Conservation (phyloP, 169 alveolate genomes). For the Plasmodium reichenowi region DNA sequence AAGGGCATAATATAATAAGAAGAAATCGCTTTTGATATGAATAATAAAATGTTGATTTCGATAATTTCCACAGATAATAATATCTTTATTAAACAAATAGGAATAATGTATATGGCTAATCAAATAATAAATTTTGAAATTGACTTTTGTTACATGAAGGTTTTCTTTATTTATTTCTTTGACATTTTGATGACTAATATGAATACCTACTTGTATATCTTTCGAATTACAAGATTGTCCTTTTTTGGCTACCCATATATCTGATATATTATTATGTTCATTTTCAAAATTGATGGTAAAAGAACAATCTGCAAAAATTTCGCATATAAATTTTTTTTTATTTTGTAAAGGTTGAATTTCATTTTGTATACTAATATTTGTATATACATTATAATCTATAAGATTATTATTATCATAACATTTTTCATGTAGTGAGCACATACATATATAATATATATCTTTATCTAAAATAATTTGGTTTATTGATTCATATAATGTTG, state of each 20-base stretch:
- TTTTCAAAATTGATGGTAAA: conserved; percentile 29
- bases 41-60: conserved; percentile 27
- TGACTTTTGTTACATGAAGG: conserved; percentile 1
- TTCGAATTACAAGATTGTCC: conserved; percentile 60
- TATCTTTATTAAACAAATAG: conserved; percentile 39
- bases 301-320: conserved; percentile 30
- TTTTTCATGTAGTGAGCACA: conserved; percentile 52
- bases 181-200: too few species aligned
- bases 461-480: conserved; percentile 20
- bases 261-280: conserved; percentile 11
- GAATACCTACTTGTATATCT: conserved; percentile 19
- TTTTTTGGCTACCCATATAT: conserved; percentile 38
- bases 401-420: conserved; percentile 17
- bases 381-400: conserved; percentile 20
- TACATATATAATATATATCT: conserved; percentile 48
- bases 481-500: conserved; percentile 18
- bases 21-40: conserved; percentile 46
- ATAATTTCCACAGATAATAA: conserved; percentile 64
- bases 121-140: conserved; percentile 22
- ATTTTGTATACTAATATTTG: conserved; percentile 37
- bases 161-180: too few species aligned
- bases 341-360: conserved; percentile 6
- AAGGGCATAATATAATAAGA: conserved; percentile 18
- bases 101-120: conserved; percentile 12
- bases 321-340: conserved; percentile 37